phyloP scores from a whole-genome alignment of 305 asterid species.

The Ilex paraguariensis region DNA sequence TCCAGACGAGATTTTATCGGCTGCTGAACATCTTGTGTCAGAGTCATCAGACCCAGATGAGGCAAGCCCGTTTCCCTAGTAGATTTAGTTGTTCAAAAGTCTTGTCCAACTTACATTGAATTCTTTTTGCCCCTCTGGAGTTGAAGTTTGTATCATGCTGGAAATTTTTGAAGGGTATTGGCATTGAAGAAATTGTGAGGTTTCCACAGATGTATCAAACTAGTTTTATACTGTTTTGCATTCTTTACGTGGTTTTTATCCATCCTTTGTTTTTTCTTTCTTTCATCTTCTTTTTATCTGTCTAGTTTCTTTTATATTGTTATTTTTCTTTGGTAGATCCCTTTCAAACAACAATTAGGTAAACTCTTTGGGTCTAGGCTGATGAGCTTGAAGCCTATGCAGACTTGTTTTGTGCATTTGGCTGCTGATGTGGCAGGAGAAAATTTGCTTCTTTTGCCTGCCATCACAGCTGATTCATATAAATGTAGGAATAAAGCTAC shows the following conservation, averaged over 20 bases:
- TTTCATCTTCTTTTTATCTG: neutral
- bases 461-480: no score
- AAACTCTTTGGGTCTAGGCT: no score
- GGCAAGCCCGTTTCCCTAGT: slow-evolving; percentile 40
- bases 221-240: neutral
- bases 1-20: slow-evolving; percentile 51
- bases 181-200: no score
- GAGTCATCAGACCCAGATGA: slow-evolving; percentile 70
- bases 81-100: no score
- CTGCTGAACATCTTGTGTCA: slow-evolving; percentile 57
- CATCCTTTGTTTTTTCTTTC: neutral
- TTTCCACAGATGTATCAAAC: no score
- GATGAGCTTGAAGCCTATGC: no score
- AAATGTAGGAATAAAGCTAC: no score
- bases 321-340: slow-evolving; percentile 1
- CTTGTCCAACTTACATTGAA: no score
- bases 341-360: slow-evolving; percentile 5
- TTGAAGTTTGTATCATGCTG: neutral
- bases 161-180: no score
- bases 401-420: no score
- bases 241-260: slow-evolving; percentile 1
- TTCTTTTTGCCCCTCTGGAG: slow-evolving; percentile 8
- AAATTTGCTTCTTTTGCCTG: neutral
- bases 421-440: no score
- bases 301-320: neutral